Conservation (phyloP, 2,329 filamentous ascomycete species). For the Phaeoacremonium minimum region DNA sequence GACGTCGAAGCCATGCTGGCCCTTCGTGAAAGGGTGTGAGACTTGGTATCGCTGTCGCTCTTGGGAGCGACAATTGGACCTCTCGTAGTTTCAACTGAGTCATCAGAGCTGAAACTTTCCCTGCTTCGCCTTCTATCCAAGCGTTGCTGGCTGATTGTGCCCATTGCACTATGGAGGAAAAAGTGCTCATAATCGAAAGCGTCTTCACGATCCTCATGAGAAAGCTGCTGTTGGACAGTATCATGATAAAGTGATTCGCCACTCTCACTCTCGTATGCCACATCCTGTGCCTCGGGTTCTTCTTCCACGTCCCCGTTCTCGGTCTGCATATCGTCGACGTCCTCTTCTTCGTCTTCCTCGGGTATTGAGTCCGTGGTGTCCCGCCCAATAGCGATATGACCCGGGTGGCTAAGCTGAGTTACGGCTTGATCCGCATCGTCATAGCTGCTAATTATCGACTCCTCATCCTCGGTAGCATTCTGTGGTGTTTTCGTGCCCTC, state of each 20-base stretch:
- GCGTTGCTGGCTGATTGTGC: constrained; percentile 60
- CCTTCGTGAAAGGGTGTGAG: constrained; percentile 20
- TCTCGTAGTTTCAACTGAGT: constrained; percentile 58
- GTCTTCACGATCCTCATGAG: constrained; percentile 90
- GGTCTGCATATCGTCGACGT: constrained; percentile 34
- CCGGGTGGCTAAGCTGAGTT: constrained; percentile 12
- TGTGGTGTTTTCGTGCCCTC: constrained; percentile 5
- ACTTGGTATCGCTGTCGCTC: constrained; percentile 4
- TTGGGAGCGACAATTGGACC: constrained; percentile 31
- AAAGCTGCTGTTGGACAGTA: constrained; percentile 53
- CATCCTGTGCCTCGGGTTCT: constrained; percentile 21
- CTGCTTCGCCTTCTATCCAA: constrained; percentile 39
- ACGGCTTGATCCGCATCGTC: constrained; percentile 18
- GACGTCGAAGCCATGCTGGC: constrained; percentile 46
- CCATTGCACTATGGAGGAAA: constrained; percentile 89
- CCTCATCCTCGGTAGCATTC: constrained; percentile 16
- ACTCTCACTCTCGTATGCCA: constrained; percentile 55
- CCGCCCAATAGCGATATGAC: background rate
- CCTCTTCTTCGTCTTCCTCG: constrained; percentile 18
- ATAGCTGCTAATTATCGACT: constrained; percentile 19
- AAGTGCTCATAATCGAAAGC: constrained; percentile 97
- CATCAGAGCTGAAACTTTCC: constrained; percentile 54
- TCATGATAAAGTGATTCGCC: constrained; percentile 62
- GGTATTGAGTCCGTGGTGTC: constrained; percentile 4
- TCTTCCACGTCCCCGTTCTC: constrained; percentile 29